phyloP scores from a whole-genome alignment of 2,329 filamentous ascomycete genomes.

The Xylaria polymorpha region DNA sequence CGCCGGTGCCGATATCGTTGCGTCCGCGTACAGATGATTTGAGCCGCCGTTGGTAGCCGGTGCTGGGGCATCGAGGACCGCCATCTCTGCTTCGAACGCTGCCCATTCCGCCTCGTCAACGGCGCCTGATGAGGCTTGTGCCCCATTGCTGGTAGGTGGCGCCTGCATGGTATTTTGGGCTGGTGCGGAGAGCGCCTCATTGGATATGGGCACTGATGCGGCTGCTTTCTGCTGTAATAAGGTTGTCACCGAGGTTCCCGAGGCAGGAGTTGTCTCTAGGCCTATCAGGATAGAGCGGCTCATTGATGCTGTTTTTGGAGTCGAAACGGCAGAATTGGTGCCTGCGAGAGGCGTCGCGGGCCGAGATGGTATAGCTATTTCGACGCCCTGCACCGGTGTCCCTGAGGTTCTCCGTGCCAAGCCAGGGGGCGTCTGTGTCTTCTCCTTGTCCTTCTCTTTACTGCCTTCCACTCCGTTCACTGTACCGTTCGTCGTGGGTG shows the following conservation, averaged over 20 bases:
- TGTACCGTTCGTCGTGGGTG: constrained; percentile 1
- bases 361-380: constrained; percentile 72
- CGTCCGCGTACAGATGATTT: constrained; percentile 54
- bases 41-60: constrained; percentile 33
- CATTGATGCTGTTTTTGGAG: constrained; percentile 53
- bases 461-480: constrained; percentile 25
- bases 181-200: constrained; percentile 38
- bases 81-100: constrained; percentile 86
- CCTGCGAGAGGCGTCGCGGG: constrained; percentile 68
- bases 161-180: constrained; percentile 6
- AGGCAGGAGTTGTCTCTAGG: constrained; percentile 32
- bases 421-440: constrained; percentile 52
- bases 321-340: constrained; percentile 58
- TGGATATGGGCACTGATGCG: constrained; percentile 42
- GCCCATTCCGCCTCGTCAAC: constrained; percentile 85
- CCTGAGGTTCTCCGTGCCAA: constrained; percentile 61
- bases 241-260: constrained; percentile 28
- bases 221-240: constrained; percentile 13
- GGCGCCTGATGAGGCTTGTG: constrained; percentile 31
- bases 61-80: constrained; percentile 52
- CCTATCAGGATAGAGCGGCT: constrained; percentile 55
- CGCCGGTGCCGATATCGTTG: constrained; percentile 75
- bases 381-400: constrained; percentile 66
- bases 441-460: constrained; percentile 42
- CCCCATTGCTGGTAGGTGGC: constrained; percentile 15